phyloP scores from a whole-genome alignment of 257 asterid species.

The Striga asiatica region DNA sequence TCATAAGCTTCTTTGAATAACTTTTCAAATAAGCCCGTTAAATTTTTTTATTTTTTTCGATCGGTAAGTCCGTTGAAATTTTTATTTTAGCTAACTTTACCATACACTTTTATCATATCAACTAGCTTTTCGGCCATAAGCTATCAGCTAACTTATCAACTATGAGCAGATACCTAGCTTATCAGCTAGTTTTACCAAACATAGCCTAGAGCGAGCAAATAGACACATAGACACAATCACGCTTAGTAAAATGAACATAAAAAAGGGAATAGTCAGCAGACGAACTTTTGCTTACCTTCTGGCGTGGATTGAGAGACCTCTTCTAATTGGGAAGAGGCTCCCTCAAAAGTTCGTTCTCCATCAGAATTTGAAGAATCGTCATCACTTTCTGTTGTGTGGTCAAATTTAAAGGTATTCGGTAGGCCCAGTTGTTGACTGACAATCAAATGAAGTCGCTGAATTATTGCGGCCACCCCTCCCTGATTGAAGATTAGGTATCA shows the following conservation, averaged over 20 bases:
- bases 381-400: conserved; percentile 25
- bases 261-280: not conserved
- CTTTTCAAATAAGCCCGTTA: no score
- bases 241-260: not conserved
- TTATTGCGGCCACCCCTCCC: conserved; percentile 80
- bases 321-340: conserved; percentile 27
- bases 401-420: conserved; percentile 20
- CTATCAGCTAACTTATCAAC: no score
- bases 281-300: conserved; percentile 36
- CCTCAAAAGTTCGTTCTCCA: conserved; percentile 31
- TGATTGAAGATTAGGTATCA: conserved; percentile 23
- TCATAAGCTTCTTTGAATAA: no score
- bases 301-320: conserved; percentile 16
- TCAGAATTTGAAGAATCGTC: conserved; percentile 38
- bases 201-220: no score
- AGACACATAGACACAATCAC: no score
- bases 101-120: no score
- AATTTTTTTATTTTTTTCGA: no score
- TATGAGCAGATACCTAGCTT: no score
- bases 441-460: conserved; percentile 48
- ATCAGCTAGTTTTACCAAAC: no score
- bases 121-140: no score
- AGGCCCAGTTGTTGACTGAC: conserved; percentile 50
- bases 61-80: no score
- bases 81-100: no score